Base-by-base conservation (phyloP, 495 filamentous ascomycete genomes). In the Sporormia fimetaria region DNA sequence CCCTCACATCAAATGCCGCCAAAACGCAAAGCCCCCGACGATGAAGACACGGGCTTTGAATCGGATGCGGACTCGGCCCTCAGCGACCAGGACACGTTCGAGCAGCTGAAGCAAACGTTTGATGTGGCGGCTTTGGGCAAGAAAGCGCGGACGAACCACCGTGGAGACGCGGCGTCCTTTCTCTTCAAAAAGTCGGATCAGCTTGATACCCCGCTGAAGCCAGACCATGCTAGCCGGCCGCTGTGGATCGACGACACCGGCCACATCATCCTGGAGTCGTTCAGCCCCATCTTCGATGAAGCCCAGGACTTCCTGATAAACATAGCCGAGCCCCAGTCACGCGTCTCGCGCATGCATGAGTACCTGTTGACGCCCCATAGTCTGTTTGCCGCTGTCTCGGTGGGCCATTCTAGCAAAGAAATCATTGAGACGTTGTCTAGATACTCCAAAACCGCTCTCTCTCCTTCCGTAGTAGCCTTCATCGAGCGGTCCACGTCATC, bases 231-330 rank as follows among this genome's bases (percentile, higher is more conserved):
- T 30, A 81, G 81, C 49, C 78, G 90, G 9, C 90, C 90, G 16
- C 66, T 98, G 32, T 96, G 83, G 81, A 87, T 98, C 51, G 84
- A 95, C 1, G 54, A 68, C 16, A 81, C 79, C 53, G 86, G 83
- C 30, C 76, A 77, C 44, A 87, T 99, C 57, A 85, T 90, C 17
- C 69, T 96, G n/a, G 90, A 99, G 68, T 92, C 84, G 47, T 96
- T 95, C 66, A 86, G 78, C 22, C 82, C 87, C 1, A 63, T 87
- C 27, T 81, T 87, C 15, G 68, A 76, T 23, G 79, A 87, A 55
- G 90, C 86, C 2, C 83, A 93, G 49, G 86, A 94, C 58, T 95
- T 98, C 61, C 67, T 98, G 40, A 92, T 88, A 36, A 94, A 87
- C 28, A 85, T 98, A 52, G 87, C 88, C 25, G 90, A 98, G 63